Evolutionary conservation across 2,329 filamentous ascomycete species (phyloP).

Genomic region (Chaetoscypha palmicola): DNA sequence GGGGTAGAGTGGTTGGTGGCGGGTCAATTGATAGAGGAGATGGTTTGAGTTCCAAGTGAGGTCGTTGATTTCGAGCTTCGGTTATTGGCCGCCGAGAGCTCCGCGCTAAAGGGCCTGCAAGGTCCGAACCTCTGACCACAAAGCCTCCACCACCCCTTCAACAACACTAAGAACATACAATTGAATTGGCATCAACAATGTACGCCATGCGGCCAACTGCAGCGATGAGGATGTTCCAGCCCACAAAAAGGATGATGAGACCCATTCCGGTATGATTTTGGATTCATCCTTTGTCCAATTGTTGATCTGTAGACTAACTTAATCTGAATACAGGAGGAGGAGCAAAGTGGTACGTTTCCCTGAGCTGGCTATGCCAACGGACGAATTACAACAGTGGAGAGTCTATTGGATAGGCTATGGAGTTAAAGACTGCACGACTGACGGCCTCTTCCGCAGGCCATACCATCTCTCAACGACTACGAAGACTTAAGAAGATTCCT

Average conservation of each 20-base stretch:
- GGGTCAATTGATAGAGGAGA: constrained; percentile 30
- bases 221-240: constrained; percentile 60
- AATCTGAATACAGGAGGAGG: constrained; percentile 47
- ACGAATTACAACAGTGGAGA: too few species aligned
- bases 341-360: constrained; percentile 55
- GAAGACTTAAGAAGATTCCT: constrained; percentile 82
- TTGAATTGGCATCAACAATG: constrained; percentile 14
- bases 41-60: constrained; percentile 29
- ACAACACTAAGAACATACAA: constrained; percentile 13
- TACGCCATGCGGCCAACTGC: constrained; percentile 43
- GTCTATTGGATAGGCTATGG: too few species aligned
- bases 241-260: constrained; percentile 58
- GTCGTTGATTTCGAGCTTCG: constrained; percentile 30
- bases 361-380: not conserved
- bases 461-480: constrained; percentile 91
- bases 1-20: constrained; percentile 19
- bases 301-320: constrained; percentile 25
- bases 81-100: constrained; percentile 20
- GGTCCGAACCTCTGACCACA: constrained; percentile 15
- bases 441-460: constrained; percentile 79
- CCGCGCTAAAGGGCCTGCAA: constrained; percentile 6
- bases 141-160: constrained; percentile 9
- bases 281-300: constrained; percentile 6
- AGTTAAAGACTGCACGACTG: too few species aligned
- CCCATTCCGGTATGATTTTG: constrained; percentile 58